phyloP scores from a whole-genome alignment of 2,329 filamentous ascomycete species.

The Fragosphaeria purpurea region DNA sequence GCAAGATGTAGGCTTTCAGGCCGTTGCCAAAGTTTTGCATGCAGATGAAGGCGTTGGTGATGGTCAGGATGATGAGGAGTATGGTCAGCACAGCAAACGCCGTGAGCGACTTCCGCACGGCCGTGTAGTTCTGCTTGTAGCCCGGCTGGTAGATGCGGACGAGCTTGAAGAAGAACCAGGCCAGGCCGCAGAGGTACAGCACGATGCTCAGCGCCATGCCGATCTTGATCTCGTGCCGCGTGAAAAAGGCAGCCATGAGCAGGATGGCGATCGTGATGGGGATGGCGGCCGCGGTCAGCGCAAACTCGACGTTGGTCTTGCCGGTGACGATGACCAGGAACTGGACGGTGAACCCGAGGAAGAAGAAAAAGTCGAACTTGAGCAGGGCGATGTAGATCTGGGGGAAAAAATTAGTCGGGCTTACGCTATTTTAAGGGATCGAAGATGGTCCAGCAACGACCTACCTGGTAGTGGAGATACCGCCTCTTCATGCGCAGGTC shows the following conservation, averaged over 20 bases:
- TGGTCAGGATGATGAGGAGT: constrained; percentile 77
- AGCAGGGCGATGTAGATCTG: constrained; percentile 95
- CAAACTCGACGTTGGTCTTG: constrained; percentile 63
- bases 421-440: too few species aligned
- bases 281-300: constrained; percentile 78
- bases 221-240: constrained; percentile 66
- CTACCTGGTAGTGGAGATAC: constrained; percentile 93
- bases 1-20: constrained; percentile 74
- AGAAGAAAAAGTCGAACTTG: constrained; percentile 99
- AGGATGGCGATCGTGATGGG: constrained; percentile 86
- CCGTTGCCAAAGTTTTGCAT: constrained; percentile 85
- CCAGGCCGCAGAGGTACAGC: constrained; percentile 78
- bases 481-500: constrained; percentile 95
- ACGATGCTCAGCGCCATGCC: constrained; percentile 74
- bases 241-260: constrained; percentile 73
- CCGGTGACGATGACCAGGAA: constrained; percentile 85
- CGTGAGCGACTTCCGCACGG: constrained; percentile 77
- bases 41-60: constrained; percentile 76
- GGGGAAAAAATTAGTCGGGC: constrained; percentile 11
- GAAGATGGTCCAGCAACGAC: neutral
- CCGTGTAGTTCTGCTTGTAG: constrained; percentile 53
- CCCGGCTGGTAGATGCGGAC: constrained; percentile 78
- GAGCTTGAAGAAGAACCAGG: constrained; percentile 97
- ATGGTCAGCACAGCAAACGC: constrained; percentile 93
- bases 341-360: constrained; percentile 95